Evolutionary conservation across 345 rosid genomes (phyloP).

Genomic region (Anastatica hierochuntica): DNA sequence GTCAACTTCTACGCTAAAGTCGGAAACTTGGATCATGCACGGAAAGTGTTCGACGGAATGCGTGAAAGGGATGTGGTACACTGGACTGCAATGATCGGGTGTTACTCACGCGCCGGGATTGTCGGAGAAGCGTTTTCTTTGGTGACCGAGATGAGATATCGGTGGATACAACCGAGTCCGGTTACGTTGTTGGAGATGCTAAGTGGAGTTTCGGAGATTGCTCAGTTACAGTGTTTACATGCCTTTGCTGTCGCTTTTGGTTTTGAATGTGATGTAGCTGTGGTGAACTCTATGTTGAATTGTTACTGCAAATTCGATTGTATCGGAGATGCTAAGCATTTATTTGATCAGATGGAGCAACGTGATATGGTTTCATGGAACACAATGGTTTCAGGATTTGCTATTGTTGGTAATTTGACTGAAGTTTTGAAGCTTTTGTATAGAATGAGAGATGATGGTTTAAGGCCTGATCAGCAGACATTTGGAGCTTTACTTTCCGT

Average conservation of each 20-base stretch:
- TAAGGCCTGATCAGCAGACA: conserved; percentile 40
- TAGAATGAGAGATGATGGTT: conserved; percentile 32
- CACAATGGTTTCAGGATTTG: conserved; percentile 40
- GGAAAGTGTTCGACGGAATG: conserved; percentile 44
- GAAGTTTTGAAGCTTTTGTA: conserved; percentile 32
- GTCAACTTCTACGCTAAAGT: conserved; percentile 34
- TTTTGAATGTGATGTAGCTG: conserved; percentile 30
- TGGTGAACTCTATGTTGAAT: conserved; percentile 37
- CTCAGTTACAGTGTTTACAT: conserved; percentile 38
- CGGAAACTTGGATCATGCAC: conserved; percentile 24
- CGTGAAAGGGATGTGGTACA: conserved; percentile 34
- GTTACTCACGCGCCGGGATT: conserved; percentile 35
- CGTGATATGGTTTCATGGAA: conserved; percentile 54
- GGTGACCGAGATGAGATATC: conserved; percentile 37
- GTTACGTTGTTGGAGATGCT: conserved; percentile 46
- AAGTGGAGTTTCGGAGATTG: conserved; percentile 31
- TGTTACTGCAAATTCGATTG: conserved; percentile 35
- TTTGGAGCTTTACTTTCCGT: conserved; percentile 36
- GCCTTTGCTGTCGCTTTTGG: conserved; percentile 35
- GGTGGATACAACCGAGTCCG: conserved; percentile 37
- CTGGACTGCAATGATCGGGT: conserved; percentile 45
- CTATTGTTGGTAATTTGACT: conserved; percentile 28
- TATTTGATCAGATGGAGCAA: conserved; percentile 36
- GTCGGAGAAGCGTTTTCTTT: conserved; percentile 24
- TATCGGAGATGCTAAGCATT: conserved; percentile 34